Evolutionary conservation across 805 yeast species (phyloP).

Genomic region (Ogataea pignaliae): DNA sequence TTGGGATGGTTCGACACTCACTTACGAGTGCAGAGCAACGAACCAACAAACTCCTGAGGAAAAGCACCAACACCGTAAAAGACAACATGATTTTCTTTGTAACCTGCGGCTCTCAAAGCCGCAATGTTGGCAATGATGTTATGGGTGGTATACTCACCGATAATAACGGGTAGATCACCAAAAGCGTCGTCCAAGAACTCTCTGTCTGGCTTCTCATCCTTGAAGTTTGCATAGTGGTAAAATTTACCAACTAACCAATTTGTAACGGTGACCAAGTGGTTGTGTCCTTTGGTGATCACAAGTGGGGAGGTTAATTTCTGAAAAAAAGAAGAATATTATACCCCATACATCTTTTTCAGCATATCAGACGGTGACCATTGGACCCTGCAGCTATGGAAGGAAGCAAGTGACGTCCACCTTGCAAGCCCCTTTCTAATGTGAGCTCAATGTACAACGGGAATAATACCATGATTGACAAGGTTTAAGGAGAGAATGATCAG

Average conservation of each 20-base stretch:
- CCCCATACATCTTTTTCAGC: too few species aligned
- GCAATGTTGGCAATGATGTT: conserved; percentile 26
- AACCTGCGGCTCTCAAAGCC: conserved; percentile 26
- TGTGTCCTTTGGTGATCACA: too few species aligned
- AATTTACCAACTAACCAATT: conserved; percentile 27
- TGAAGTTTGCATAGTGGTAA: conserved; percentile 22
- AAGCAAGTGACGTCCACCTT: too few species aligned
- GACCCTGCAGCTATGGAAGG: too few species aligned
- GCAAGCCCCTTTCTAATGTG: too few species aligned
- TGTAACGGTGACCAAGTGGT: conserved; percentile 19
- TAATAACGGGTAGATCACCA: conserved; percentile 27
- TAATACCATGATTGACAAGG: too few species aligned
- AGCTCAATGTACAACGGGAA: too few species aligned
- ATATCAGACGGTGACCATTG: too few species aligned
- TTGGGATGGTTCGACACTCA: conserved; percentile 23
- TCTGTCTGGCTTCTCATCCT: conserved; percentile 24
- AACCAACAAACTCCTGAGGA: conserved; percentile 21
- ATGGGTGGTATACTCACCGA: conserved; percentile 26
- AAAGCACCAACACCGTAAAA: conserved; percentile 25
- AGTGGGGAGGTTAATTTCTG: too few species aligned
- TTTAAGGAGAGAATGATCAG: too few species aligned
- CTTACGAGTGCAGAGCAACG: conserved; percentile 20
- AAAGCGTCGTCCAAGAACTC: conserved; percentile 25
- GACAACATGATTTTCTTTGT: conserved; percentile 25
- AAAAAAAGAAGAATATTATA: conserved; percentile 24